Evolutionary conservation across 176 grass and related monocot species (phyloP).

Genomic region (Eleusine coracana): DNA sequence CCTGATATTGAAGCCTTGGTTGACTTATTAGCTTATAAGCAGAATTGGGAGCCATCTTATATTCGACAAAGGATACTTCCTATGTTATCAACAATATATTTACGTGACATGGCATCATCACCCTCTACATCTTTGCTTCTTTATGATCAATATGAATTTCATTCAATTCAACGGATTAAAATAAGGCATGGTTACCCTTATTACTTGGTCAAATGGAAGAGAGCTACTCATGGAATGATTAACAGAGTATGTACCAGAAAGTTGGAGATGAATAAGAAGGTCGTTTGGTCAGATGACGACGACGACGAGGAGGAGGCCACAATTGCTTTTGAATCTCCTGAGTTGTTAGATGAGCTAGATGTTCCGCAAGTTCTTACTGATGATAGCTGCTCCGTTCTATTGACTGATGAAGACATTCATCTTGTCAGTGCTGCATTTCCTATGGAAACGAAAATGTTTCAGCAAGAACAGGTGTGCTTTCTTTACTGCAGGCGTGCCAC

Average conservation of each 20-base stretch:
- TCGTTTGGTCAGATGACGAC: constrained; percentile 8
- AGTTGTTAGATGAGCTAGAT: constrained; percentile 75
- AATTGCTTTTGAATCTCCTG: constrained; percentile 38
- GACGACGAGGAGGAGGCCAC: constrained; percentile 31
- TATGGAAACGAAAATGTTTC: constrained; percentile 57
- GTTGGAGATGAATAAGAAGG: constrained; percentile 18
- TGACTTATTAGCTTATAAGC: constrained; percentile 73
- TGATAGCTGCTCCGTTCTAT: constrained; percentile 52
- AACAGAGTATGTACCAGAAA: constrained; percentile 35
- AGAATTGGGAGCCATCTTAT: constrained; percentile 85
- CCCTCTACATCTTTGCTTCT: constrained; percentile 53
- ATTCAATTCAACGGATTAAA: constrained; percentile 80
- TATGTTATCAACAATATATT: constrained; percentile 83
- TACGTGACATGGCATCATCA: constrained; percentile 59
- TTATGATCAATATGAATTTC: constrained; percentile 75
- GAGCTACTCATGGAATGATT: constrained; percentile 32
- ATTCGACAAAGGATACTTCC: constrained; percentile 80
- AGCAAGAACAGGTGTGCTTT: constrained; percentile 67
- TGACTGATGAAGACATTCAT: constrained; percentile 90
- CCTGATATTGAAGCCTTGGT: constrained; percentile 76
- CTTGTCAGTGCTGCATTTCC: constrained; percentile 90
- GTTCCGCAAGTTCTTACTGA: constrained; percentile 61
- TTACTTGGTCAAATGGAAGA: constrained; percentile 88
- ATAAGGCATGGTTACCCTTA: constrained; percentile 67
- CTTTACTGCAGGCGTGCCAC: constrained; percentile 4